Evolutionary conservation across 2,329 filamentous ascomycete species (phyloP).

Genomic region (Alternaria sp.): DNA sequence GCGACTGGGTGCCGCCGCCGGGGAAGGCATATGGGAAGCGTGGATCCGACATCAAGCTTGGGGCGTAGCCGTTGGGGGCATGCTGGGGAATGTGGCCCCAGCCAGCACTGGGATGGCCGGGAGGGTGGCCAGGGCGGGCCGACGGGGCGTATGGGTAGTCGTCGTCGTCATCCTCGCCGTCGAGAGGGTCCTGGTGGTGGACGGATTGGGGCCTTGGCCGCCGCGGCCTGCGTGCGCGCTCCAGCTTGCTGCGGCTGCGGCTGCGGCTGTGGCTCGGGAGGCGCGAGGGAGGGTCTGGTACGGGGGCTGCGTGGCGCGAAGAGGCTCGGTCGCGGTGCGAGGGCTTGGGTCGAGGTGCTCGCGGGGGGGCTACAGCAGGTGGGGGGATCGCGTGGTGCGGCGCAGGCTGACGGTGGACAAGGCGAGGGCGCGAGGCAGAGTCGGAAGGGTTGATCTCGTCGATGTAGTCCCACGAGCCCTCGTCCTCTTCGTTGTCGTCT

Average conservation of each 20-base stretch:
- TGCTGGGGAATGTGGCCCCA: conserved; percentile 47
- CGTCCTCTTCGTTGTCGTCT: conserved; percentile 38
- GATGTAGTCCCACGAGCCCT: conserved; percentile 40
- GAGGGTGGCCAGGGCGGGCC: conserved; percentile 34
- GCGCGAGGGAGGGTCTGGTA: conserved; percentile 41
- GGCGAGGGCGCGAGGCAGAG: conserved; percentile 54
- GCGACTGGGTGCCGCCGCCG: conserved; percentile 29
- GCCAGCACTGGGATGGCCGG: conserved; percentile 45
- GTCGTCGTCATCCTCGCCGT: conserved; percentile 55
- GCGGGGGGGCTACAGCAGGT: conserved; percentile 41
- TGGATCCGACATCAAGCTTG: conserved; percentile 48
- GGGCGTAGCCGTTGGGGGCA: conserved; percentile 46
- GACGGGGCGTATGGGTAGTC: conserved; percentile 51
- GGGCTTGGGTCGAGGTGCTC: conserved; percentile 48
- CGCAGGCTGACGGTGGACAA: conserved; percentile 26
- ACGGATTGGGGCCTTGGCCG: conserved; percentile 43
- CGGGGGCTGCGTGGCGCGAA: conserved; percentile 44
- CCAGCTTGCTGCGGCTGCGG: conserved; percentile 42
- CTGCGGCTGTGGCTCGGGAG: conserved; percentile 43
- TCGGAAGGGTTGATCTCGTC: conserved; percentile 58
- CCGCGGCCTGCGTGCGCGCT: conserved; percentile 36
- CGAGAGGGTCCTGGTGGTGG: conserved; percentile 52
- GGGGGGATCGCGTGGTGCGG: conserved; percentile 35
- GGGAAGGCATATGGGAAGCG: conserved; percentile 35
- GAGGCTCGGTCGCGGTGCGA: conserved; percentile 47